A percentile compares a stretch with the other conserved stretches of the same genome.
phyloP scores from a whole-genome alignment of 495 filamentous ascomycete genomes.

The Lineolata rhizophorae region DNA sequence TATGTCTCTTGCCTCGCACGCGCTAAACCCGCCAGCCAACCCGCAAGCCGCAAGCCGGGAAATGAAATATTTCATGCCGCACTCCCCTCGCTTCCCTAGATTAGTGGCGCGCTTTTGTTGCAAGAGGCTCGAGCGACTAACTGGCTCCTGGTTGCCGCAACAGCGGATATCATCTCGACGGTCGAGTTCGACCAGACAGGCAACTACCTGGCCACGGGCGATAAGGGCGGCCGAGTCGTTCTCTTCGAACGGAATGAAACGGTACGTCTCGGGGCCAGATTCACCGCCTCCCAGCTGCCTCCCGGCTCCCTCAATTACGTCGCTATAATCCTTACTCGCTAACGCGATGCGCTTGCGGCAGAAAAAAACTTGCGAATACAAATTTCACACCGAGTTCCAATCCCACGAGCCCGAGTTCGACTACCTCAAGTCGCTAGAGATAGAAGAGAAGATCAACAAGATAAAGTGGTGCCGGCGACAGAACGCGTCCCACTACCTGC shows the following conservation, averaged over 20 bases:
- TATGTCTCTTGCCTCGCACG: slow-evolving; percentile 17
- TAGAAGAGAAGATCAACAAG: slow-evolving; percentile 99
- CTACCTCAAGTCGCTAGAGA: slow-evolving; percentile 96
- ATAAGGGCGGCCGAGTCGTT: slow-evolving; percentile 92
- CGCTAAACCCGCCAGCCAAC: background rate
- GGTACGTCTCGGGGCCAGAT: slow-evolving; percentile 36
- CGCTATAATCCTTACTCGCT: background rate
- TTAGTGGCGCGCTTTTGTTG: too few species aligned
- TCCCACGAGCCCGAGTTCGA: slow-evolving; percentile 99
- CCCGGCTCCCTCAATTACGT: slow-evolving; percentile 1
- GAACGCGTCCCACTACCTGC: slow-evolving; percentile 93
- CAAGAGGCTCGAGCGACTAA: too few species aligned
- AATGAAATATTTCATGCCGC: too few species aligned
- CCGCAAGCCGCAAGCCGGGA: too few species aligned
- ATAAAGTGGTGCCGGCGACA: slow-evolving; percentile 98
- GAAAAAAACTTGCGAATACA: slow-evolving; percentile 99
- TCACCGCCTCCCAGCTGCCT: slow-evolving; percentile 1
- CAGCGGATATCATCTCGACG: slow-evolving; percentile 97
- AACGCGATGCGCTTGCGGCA: slow-evolving; percentile 16
- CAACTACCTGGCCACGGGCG: slow-evolving; percentile 92
- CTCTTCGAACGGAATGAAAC: slow-evolving; percentile 96
- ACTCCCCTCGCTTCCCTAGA: too few species aligned
- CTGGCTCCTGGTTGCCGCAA: too few species aligned
- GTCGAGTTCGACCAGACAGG: slow-evolving; percentile 98
- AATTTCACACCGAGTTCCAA: slow-evolving; percentile 99